Percentiles rank a stretch among this genome's conserved stretches.
These are phyloP conservation scores for Trichoderma asperellum DNA, from an alignment of 2,329 filamentous ascomycete species.

Conservation along the genomic window DNA sequence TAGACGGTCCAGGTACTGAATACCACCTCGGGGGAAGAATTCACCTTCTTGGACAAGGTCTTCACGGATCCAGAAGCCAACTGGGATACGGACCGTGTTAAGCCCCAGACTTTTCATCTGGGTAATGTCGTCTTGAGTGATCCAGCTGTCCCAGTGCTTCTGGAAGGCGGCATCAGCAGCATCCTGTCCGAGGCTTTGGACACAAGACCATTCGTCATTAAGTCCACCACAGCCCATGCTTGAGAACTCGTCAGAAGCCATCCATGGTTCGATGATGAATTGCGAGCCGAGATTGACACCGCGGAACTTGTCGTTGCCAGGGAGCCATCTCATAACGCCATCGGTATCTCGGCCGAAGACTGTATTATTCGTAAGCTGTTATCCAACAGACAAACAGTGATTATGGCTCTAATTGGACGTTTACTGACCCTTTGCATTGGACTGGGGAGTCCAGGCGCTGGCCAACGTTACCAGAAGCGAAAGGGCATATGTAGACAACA, in stretches of 20 bases:
- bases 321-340: slow-evolving; percentile 29
- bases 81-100: slow-evolving; percentile 36
- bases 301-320: slow-evolving; percentile 31
- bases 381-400: neutral
- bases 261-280: slow-evolving; percentile 38
- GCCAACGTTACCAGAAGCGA: slow-evolving; percentile 23
- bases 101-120: slow-evolving; percentile 35
- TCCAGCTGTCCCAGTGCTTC: slow-evolving; percentile 37
- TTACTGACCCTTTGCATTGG: slow-evolving; percentile 15
- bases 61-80: slow-evolving; percentile 38
- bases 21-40: slow-evolving; percentile 34
- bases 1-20: slow-evolving; percentile 36
- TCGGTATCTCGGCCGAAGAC: slow-evolving; percentile 9
- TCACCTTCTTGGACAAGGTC: slow-evolving; percentile 33
- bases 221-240: slow-evolving; percentile 36
- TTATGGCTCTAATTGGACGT: neutral
- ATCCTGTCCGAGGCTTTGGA: slow-evolving; percentile 34
- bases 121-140: slow-evolving; percentile 33
- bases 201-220: slow-evolving; percentile 37
- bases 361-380: neutral
- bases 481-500: slow-evolving; percentile 28
- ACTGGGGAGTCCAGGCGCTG: slow-evolving; percentile 26
- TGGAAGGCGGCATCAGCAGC: slow-evolving; percentile 34
- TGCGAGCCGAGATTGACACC: slow-evolving; percentile 38
- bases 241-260: slow-evolving; percentile 34